phyloP scores from a whole-genome alignment of 148 eudicot species.

The Dianthus caryophyllus region DNA sequence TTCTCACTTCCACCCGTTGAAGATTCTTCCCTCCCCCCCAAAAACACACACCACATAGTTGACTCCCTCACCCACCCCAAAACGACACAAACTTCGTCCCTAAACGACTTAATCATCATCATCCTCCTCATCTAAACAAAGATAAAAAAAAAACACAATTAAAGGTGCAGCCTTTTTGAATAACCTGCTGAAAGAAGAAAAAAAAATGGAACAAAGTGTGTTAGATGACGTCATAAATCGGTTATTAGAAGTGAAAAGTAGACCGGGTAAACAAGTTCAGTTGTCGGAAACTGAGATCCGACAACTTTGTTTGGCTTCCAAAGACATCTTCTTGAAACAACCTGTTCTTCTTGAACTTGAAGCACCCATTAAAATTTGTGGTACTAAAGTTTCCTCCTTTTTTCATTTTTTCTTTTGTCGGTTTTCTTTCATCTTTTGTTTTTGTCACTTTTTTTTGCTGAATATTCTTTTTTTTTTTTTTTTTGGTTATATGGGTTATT shows the following conservation, averaged over 20 bases:
- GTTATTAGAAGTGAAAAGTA: constrained; percentile 52
- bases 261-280: constrained; percentile 79
- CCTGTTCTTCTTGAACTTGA: constrained; percentile 83
- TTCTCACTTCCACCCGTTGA: constrained; percentile 3
- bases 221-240: constrained; percentile 64
- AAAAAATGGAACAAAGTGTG: constrained; percentile 53
- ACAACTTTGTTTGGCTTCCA: constrained; percentile 67
- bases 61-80: background rate
- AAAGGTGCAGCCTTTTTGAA: too few relatives aligned
- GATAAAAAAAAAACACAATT: too few relatives aligned
- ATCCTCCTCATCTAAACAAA: too few relatives aligned
- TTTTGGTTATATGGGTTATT: too few relatives aligned
- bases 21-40: too few relatives aligned
- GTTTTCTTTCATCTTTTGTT: background rate
- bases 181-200: too few relatives aligned
- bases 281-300: constrained; percentile 81
- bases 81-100: constrained; percentile 10
- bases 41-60: too few relatives aligned
- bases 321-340: constrained; percentile 64
- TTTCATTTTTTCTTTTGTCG: background rate
- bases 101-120: constrained; percentile 13
- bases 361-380: constrained; percentile 88
- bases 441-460: too few relatives aligned
- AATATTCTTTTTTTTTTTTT: too few relatives aligned
- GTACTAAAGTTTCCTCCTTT: constrained; percentile 28